Conservation (phyloP, 1,284 basidiomycete genomes). For the Cutaneotrichosporon cavernicola region DNA sequence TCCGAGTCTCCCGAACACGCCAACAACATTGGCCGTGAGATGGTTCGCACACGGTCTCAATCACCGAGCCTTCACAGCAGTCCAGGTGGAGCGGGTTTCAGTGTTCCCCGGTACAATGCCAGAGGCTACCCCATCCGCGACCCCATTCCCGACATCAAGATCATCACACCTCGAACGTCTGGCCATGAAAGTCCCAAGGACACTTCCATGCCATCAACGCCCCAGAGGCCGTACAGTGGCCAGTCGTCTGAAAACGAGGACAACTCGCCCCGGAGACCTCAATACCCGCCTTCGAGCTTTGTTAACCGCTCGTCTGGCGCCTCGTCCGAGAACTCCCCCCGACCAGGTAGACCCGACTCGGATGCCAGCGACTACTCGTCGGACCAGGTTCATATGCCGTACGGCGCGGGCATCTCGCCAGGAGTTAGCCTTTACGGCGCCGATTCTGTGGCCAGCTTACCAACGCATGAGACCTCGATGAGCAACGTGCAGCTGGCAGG, state of each 20-base stretch:
- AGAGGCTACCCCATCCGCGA: conserved; percentile 27
- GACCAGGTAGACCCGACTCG: neutral
- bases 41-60: conserved; percentile 1
- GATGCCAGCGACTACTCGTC: conserved; percentile 6
- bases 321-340: neutral
- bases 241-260: neutral
- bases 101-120: conserved; percentile 24
- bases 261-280: neutral
- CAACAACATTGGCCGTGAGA: neutral
- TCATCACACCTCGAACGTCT: conserved; percentile 3
- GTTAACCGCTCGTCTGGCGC: conserved; percentile 1
- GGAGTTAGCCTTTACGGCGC: conserved; percentile 5
- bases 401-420: conserved; percentile 1
- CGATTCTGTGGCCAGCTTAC: neutral
- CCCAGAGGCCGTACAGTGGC: neutral
- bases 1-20: neutral
- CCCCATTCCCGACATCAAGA: conserved; percentile 9
- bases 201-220: neutral
- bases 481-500: neutral
- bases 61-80: neutral
- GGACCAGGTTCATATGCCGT: conserved; percentile 4
- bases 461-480: conserved; percentile 2
- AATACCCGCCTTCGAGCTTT: conserved; percentile 3
- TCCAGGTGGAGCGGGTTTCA: neutral
- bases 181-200: neutral